phyloP scores from a whole-genome alignment of 371 early-diverging fungal genomes.

The Mortierella sp. region DNA sequence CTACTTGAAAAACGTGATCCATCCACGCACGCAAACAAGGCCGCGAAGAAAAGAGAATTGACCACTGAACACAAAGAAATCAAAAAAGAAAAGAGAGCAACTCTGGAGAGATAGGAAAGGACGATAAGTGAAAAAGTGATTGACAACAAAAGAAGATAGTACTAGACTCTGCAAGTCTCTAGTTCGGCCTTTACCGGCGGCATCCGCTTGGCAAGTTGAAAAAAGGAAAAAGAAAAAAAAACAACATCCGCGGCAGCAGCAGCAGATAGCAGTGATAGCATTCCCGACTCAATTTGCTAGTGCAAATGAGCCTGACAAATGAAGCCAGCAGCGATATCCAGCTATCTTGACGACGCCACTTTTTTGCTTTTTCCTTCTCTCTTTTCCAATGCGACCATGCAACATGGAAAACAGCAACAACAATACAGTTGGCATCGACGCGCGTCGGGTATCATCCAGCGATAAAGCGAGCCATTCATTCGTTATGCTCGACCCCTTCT shows the following conservation, averaged over 20 bases:
- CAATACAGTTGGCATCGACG: not conserved
- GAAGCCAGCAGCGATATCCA: not conserved
- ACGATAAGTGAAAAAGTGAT: not conserved
- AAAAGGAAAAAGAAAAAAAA: not conserved
- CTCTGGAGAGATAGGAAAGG: not conserved
- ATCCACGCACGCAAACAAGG: not conserved
- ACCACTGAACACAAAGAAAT: not conserved
- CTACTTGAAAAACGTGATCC: not conserved
- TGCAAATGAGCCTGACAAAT: not conserved
- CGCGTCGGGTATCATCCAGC: not conserved
- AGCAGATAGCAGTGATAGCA: not conserved
- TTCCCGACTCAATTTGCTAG: not conserved
- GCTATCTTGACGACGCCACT: not conserved
- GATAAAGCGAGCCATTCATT: conserved; percentile 4
- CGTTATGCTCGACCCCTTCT: not conserved
- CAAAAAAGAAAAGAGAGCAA: not conserved
- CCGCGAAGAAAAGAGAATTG: not conserved
- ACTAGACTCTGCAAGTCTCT: not conserved
- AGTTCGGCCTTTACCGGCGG: not conserved
- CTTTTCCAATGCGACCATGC: not conserved
- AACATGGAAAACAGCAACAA: not conserved
- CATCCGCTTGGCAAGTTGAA: not conserved
- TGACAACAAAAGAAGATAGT: too few species aligned
- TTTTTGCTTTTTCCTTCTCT: not conserved
- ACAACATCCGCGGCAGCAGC: too few species aligned